Evolutionary conservation across 2,329 filamentous ascomycete genomes (phyloP), one percentile per base, ranked within the genome.

Genomic region (Neopestalotiopsis clavispora): DNA sequence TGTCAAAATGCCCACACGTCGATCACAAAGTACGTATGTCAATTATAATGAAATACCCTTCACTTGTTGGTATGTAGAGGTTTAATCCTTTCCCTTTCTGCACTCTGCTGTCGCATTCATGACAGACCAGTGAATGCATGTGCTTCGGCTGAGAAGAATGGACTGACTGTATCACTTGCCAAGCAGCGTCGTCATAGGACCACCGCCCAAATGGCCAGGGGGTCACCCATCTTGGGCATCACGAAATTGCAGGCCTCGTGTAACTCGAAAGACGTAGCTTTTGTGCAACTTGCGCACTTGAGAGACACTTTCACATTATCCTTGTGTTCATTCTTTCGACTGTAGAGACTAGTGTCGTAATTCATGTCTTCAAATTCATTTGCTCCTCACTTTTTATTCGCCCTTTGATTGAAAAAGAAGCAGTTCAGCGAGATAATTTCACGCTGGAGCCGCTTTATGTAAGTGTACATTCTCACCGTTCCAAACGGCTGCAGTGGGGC

Each of bases 171-270:
- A 28, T 40, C 59, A 40, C 59, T 62, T 62, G 32, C 59, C 32
- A 20, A 20, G 34, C n/a, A 64, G 13, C 40, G 28, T 64, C 61
- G 61, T 64, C 61, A 64, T 64, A 64, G 61, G 40, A 64, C 61
- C 34, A 49, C 42, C 61, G 14, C 61, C 61, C n/a, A 23, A 64
- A 28, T 30, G 6, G 10, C n/a, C 40, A 64, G 38, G 20, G 40
- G 40, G 38, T 13, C 20, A 49, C 20, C 38, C 34, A 49, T 42
- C 20, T 34, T 17, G 28, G 40, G 42, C 38, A 32, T 64, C 40
- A 38, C 49, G 61, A 64, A 40, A 52, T 64, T 64, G 23, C 61
- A 64, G 42, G 61, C n/a, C 17, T 64, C 38, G 61, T 64, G 20
- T 62, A 62, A 59, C 57, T 30, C 30, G 20, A 34, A 62, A 20